A percentile compares a stretch with the other conserved stretches of the same genome.
phyloP scores from a whole-genome alignment of 2,329 filamentous ascomycete genomes.

The Colletotrichum navitas region DNA sequence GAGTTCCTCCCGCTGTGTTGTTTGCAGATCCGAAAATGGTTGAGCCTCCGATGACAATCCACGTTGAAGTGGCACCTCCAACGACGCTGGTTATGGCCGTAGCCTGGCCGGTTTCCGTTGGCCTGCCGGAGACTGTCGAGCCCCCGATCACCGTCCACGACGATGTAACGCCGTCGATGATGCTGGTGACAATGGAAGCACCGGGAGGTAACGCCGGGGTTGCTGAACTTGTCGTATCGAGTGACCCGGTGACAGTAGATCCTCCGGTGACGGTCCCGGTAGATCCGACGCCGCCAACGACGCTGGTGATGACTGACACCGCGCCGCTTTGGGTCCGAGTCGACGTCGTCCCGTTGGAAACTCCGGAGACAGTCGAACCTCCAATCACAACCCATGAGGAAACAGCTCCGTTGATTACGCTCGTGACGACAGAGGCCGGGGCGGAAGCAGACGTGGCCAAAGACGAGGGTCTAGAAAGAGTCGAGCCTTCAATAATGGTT shows the following conservation, averaged over 20 bases:
- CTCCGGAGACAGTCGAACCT: not conserved
- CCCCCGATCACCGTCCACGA: slow-evolving; percentile 22
- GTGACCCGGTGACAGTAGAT: not conserved
- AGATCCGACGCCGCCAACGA: slow-evolving; percentile 1
- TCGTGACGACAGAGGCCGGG: slow-evolving; percentile 6
- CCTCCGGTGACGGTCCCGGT: slow-evolving; percentile 8
- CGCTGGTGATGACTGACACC: slow-evolving; percentile 14
- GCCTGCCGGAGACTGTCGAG: not conserved
- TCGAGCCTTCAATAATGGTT: slow-evolving; percentile 9
- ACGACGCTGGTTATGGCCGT: slow-evolving; percentile 21
- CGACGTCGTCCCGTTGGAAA: not conserved
- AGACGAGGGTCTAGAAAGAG: not conserved
- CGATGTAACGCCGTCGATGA: not conserved
- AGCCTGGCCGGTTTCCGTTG: not conserved
- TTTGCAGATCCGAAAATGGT: not conserved
- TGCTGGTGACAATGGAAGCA: slow-evolving; percentile 16
- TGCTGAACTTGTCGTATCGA: not conserved
- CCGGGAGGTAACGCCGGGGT: not conserved
- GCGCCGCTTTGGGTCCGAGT: not conserved
- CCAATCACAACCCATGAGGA: not conserved
- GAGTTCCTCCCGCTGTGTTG: not conserved
- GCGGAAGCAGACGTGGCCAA: not conserved
- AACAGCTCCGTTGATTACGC: not conserved
- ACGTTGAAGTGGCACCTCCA: slow-evolving; percentile 6
- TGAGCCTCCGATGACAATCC: slow-evolving; percentile 16